These are phyloP conservation scores for Iris macrosiphon DNA, from an alignment of 106 monocot genomes.

Conservation along the genomic window DNA sequence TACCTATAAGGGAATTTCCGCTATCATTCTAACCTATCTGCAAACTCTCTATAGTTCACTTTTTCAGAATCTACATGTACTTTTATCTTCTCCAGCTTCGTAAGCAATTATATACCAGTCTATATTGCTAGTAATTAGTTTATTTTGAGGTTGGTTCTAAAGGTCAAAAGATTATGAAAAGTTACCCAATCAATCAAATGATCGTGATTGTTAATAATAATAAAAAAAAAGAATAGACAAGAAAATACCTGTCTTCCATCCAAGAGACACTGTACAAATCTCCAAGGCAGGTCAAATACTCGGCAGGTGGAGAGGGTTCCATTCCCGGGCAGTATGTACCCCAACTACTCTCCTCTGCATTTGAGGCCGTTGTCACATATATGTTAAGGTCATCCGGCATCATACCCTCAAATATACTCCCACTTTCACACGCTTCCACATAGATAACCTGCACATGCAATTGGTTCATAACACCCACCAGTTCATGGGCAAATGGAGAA, in stretches of 20 bases:
- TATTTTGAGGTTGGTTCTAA: too few relatives aligned
- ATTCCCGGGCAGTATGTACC: constrained; percentile 85
- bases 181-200: too few relatives aligned
- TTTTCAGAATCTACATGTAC: too few relatives aligned
- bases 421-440: constrained; percentile 94
- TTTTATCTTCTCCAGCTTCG: too few relatives aligned
- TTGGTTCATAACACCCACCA: background rate
- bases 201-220: too few relatives aligned
- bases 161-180: too few relatives aligned
- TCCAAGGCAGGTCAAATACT: constrained; percentile 68
- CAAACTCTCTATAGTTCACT: too few relatives aligned
- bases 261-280: constrained; percentile 87
- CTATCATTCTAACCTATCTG: too few relatives aligned
- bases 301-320: constrained; percentile 57
- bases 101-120: too few relatives aligned
- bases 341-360: constrained; percentile 82
- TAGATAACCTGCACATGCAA: constrained; percentile 63
- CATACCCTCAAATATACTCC: constrained; percentile 85
- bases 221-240: background rate
- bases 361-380: constrained; percentile 90
- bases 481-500: background rate
- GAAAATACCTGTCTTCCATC: constrained; percentile 91
- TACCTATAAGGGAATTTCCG: too few relatives aligned
- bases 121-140: too few relatives aligned
- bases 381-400: constrained; percentile 69